Percentiles rank a stretch among this genome's conserved stretches.
These are phyloP conservation scores for Lactarius hengduanensis DNA, from an alignment of 768 basidiomycete genomes.

Conservation along the genomic window DNA sequence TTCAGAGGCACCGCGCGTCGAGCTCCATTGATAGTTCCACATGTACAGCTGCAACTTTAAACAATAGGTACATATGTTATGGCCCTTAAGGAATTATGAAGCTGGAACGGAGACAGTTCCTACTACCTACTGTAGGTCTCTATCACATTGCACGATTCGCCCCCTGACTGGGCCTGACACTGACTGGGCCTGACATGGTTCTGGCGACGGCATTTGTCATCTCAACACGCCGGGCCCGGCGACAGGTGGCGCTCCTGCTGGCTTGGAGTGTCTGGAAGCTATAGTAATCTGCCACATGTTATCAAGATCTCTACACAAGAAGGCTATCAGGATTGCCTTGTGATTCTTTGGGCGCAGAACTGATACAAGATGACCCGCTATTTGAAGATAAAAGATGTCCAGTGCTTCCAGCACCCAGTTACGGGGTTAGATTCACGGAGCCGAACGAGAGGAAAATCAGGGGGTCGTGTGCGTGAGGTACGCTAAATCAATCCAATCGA, in stretches of 20 bases:
- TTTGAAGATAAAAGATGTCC: not conserved
- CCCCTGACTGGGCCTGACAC: too few relatives aligned
- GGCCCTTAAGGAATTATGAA: not conserved
- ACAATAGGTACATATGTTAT: not conserved
- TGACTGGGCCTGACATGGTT: not conserved
- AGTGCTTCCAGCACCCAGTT: not conserved
- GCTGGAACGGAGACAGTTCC: not conserved
- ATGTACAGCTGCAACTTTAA: not conserved
- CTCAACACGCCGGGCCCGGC: not conserved
- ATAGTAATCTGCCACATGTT: not conserved
- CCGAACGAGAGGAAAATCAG: not conserved
- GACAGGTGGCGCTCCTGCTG: not conserved
- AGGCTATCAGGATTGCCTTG: not conserved
- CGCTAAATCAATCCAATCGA: not conserved
- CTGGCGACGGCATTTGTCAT: not conserved
- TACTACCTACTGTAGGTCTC: not conserved
- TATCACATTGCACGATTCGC: not conserved
- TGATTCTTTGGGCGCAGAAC: not conserved
- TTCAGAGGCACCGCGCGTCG: not conserved
- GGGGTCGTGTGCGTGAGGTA: not conserved
- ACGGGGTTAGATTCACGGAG: not conserved
- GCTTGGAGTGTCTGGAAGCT: not conserved
- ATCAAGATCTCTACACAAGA: not conserved
- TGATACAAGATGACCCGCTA: not conserved
- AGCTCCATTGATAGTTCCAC: not conserved